Base-by-base conservation (phyloP, 768 basidiomycete genomes). In the Hericium alpestre region DNA sequence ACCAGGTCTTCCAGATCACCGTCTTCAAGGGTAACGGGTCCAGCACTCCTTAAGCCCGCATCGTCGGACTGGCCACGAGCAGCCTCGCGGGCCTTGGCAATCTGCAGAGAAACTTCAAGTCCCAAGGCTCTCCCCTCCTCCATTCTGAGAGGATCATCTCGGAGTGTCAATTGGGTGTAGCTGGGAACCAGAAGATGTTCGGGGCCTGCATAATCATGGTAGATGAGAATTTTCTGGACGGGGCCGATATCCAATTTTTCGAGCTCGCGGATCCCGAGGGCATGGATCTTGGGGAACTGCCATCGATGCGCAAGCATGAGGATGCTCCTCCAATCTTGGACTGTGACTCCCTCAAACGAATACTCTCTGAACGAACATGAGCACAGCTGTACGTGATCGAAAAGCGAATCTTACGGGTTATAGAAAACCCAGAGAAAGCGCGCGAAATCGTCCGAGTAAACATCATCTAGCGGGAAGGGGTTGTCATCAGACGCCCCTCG, bases 351-450 rank as follows among this genome's bases (percentile, higher is more conserved):
- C 53, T 84, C 82, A 0, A 80, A 67, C 0, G 82, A 80, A 61
- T 83, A 85, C 52, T 68, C 72, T 0, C 84, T 87, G 60, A 51
- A 47, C n/a, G 49, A 20, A 41, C 13, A 5, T 43, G 8, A 12
- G 32, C 18, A 22, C 4, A 53, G 38, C 15, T 16, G 23, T 41
- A 27, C 39, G 37, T 6, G 27, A 22, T 38, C 53, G 18, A 6
- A n/a, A 1, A 16, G 37, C 18, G 32, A 7, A 38, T 71, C 80
- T 55, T 58, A 84, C 84, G 75, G 71, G 54, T 83, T 82, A 53
- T 86, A 86, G 51, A 85, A 82, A 0, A 84, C 75, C 79, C 79
- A 84, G 0, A 83, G 66, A 49, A 85, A 78, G 0, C 76, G 75
- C 15, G 75, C 72, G 54, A 84, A 82, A 20, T 83, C 80, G 4